Evolutionary conservation across 139 green algal species (phyloP).

Genomic region (Haematococcus sp.): DNA sequence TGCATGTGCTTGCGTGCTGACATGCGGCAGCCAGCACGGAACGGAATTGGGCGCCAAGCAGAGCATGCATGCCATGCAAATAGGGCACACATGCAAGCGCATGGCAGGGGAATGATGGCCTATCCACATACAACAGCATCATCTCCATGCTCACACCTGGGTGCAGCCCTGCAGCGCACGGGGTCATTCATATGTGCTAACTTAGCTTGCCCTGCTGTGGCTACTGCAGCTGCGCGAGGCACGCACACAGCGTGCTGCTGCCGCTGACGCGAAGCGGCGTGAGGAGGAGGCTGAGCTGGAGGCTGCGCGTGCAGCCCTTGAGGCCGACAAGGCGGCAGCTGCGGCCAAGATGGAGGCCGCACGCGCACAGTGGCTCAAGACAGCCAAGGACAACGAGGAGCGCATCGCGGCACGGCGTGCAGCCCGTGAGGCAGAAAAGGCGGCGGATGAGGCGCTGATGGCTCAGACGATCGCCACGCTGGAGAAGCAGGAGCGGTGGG

Average conservation of each 20-base stretch:
- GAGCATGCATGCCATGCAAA: too few species aligned
- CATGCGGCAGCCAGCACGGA: too few species aligned
- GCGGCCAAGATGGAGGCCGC: slow-evolving; percentile 12
- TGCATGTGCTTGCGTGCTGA: too few species aligned
- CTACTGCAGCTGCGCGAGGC: neutral
- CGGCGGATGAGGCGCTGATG: slow-evolving; percentile 16
- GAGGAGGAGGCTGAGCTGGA: slow-evolving; percentile 13
- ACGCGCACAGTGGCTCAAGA: neutral
- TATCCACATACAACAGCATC: too few species aligned
- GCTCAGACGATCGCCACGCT: neutral
- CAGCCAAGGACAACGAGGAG: neutral
- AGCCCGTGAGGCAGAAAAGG: neutral
- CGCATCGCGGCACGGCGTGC: too few species aligned
- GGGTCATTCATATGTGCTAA: too few species aligned
- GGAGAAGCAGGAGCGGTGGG: slow-evolving; percentile 9
- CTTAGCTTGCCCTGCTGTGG: too few species aligned
- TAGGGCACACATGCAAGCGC: too few species aligned
- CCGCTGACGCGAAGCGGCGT: neutral
- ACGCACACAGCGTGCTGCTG: neutral
- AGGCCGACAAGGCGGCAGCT: neutral
- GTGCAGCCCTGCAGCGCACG: too few species aligned
- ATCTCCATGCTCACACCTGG: too few species aligned
- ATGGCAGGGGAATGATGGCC: too few species aligned
- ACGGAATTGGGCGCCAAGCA: too few species aligned
- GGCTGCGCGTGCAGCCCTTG: neutral